Conservation (phyloP, 257 asterid species). For the Plantago ovata region DNA sequence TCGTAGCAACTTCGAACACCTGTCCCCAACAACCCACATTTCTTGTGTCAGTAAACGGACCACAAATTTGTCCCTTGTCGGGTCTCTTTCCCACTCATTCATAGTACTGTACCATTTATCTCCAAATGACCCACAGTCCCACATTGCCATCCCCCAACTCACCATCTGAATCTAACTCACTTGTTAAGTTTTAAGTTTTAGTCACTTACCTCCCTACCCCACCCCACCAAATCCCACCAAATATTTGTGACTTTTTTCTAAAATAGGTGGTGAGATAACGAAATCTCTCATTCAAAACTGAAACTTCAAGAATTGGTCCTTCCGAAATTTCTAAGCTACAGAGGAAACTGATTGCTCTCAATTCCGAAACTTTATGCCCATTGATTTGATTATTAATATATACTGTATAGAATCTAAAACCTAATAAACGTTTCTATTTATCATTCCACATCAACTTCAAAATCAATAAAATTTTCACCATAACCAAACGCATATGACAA, state of each 20-base stretch:
- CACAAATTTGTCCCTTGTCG: conserved; percentile 13
- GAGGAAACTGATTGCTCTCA: background rate
- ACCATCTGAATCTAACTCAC: background rate
- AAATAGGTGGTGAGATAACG: background rate
- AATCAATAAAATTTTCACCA: too few species aligned
- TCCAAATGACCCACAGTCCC: conserved; percentile 24
- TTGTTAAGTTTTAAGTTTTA: background rate
- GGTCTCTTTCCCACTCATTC: conserved; percentile 20
- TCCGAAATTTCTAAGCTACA: background rate
- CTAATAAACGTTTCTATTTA: too few species aligned
- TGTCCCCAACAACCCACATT: conserved; percentile 32
- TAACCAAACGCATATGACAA: too few species aligned
- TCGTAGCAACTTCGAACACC: conserved; percentile 99
- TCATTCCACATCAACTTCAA: too few species aligned
- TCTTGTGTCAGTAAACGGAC: conserved; percentile 18
- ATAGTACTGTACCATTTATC: background rate
- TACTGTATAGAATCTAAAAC: too few species aligned
- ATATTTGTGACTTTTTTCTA: background rate
- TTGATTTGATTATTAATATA: too few species aligned
- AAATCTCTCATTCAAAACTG: too few species aligned
- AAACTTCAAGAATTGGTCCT: background rate
- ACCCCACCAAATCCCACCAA: conserved; percentile 11
- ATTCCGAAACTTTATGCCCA: background rate
- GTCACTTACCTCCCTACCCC: background rate
- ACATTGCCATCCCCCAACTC: background rate